Conservation (phyloP, 2,329 filamentous ascomycete genomes). For the Neonectria ditissima region DNA sequence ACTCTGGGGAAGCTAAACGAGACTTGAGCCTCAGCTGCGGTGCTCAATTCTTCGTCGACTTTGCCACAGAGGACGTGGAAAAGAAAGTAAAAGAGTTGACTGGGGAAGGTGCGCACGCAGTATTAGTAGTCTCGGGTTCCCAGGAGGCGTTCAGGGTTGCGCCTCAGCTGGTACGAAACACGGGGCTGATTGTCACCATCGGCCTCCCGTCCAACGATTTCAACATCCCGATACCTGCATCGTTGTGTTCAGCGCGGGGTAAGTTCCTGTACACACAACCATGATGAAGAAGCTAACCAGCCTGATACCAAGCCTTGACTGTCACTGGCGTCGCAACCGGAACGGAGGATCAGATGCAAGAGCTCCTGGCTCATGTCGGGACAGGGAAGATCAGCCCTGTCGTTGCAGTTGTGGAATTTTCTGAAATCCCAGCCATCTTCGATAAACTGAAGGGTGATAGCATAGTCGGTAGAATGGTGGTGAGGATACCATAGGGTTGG, state of each 20-base stretch:
- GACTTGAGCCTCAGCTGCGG: slow-evolving; percentile 39
- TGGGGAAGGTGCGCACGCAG: slow-evolving; percentile 43
- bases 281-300: neutral
- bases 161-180: slow-evolving; percentile 40
- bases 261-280: fast-evolving
- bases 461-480: slow-evolving; percentile 33
- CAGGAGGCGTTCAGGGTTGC: slow-evolving; percentile 43
- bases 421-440: slow-evolving; percentile 21
- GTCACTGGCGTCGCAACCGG: slow-evolving; percentile 33
- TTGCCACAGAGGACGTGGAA: slow-evolving; percentile 34
- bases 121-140: slow-evolving; percentile 43
- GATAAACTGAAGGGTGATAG: slow-evolving; percentile 18
- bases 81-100: slow-evolving; percentile 41
- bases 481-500: slow-evolving; percentile 26
- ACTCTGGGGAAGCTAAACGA: slow-evolving; percentile 41
- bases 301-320: slow-evolving; percentile 24
- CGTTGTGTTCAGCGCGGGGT: slow-evolving; percentile 41
- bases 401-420: slow-evolving; percentile 23
- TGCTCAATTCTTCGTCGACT: slow-evolving; percentile 47
- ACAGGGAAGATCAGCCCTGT: slow-evolving; percentile 20
- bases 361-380: slow-evolving; percentile 23
- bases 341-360: slow-evolving; percentile 35
- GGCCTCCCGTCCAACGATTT: slow-evolving; percentile 46
- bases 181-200: slow-evolving; percentile 42
- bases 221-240: slow-evolving; percentile 40